Conservation (phyloP, 495 filamentous ascomycete genomes). For the Aspergillus homomorphus region DNA sequence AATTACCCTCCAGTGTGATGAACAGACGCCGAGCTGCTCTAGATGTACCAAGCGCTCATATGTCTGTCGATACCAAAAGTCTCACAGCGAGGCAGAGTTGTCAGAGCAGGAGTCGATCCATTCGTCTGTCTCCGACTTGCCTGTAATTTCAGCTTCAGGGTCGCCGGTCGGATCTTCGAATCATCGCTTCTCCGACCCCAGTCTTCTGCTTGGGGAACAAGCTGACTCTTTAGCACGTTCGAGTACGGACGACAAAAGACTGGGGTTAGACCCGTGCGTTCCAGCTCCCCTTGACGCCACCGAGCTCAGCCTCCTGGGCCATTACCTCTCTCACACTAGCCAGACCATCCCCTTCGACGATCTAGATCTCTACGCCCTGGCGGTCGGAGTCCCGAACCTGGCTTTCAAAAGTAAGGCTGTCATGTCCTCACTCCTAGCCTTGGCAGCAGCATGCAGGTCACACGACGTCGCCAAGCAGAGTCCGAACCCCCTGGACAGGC, state of each 20-base stretch:
- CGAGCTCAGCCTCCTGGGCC: conserved; percentile 35
- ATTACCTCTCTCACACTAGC: conserved; percentile 45
- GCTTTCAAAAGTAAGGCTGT: conserved; percentile 38
- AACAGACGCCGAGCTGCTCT: conserved; percentile 24
- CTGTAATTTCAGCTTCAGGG: conserved; percentile 4
- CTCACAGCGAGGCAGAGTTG: conserved; percentile 2
- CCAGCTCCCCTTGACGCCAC: conserved; percentile 21
- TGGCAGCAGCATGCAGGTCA: conserved; percentile 40
- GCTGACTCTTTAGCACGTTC: conserved; percentile 1
- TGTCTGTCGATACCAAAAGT: conserved; percentile 21
- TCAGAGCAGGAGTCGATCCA: conserved; percentile 7
- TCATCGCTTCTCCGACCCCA: conserved; percentile 12
- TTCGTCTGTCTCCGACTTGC: conserved; percentile 4
- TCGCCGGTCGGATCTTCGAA: conserved; percentile 7
- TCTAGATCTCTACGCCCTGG: conserved; percentile 36
- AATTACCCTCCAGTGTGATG: conserved; percentile 24
- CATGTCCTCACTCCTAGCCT: conserved; percentile 40
- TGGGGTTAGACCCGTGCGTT: neutral
- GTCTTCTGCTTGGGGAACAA: conserved; percentile 2
- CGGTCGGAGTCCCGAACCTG: conserved; percentile 41
- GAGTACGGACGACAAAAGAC: conserved; percentile 2
- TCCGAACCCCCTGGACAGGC: conserved; percentile 7
- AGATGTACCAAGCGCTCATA: conserved; percentile 23
- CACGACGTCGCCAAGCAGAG: conserved; percentile 33
- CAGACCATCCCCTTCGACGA: conserved; percentile 30